Evolutionary conservation across 1,139 yeast species (phyloP).

Genomic region (Waltiozyma sp.): DNA sequence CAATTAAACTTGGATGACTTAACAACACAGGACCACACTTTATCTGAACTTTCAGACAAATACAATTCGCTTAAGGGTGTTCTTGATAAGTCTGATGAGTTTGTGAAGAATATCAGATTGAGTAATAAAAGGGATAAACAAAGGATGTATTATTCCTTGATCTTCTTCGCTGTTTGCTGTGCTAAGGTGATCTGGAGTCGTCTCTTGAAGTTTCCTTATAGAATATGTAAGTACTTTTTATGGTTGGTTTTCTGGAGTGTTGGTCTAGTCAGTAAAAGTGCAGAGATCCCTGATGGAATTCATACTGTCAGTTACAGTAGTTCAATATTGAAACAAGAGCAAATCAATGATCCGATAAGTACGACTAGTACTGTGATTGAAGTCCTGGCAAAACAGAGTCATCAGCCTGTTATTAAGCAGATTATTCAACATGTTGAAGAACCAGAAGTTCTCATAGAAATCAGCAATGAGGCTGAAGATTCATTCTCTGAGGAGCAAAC

Average conservation of each 20-base stretch:
- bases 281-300: too few species aligned
- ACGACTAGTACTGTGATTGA: neutral
- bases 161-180: constrained; percentile 37
- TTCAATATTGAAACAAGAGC: neutral
- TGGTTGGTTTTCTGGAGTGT: neutral
- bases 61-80: constrained; percentile 35
- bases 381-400: neutral
- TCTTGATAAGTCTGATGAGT: constrained; percentile 37
- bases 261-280: neutral
- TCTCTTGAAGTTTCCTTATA: constrained; percentile 34
- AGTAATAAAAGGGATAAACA: constrained; percentile 45
- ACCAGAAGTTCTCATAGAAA: neutral
- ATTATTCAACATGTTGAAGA: neutral
- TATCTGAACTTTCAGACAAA: constrained; percentile 34
- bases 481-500: neutral
- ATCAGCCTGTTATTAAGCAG: neutral
- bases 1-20: constrained; percentile 49
- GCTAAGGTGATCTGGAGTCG: constrained; percentile 50
- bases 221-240: neutral
- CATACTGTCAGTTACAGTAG: neutral
- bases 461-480: neutral
- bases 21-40: constrained; percentile 42
- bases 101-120: constrained; percentile 36
- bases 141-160: constrained; percentile 40
- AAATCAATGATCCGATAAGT: neutral